These are phyloP conservation scores for Podila epicladia DNA, from an alignment of 192 early-diverging fungal genomes.

Conservation along the genomic window DNA sequence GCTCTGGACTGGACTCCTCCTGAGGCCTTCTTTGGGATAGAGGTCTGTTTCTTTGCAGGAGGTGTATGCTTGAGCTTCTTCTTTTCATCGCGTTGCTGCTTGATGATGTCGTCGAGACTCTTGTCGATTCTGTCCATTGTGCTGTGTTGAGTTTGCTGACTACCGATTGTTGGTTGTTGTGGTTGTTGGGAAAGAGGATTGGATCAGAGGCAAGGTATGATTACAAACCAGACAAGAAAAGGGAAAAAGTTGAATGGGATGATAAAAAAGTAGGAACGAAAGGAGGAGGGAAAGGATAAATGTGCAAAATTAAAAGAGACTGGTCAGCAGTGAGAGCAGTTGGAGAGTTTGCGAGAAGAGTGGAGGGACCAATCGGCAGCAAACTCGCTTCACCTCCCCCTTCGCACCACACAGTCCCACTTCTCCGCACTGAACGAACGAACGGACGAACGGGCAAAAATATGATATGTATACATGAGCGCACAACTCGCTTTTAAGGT, in stretches of 20 bases:
- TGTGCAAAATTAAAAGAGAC: too few relatives aligned
- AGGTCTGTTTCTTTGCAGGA: conserved; percentile 1
- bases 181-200: neutral
- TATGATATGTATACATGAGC: too few relatives aligned
- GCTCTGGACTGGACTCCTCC: conserved; percentile 13
- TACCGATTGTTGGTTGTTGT: neutral
- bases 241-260: neutral
- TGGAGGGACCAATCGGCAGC: too few relatives aligned
- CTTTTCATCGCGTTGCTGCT: conserved; percentile 21
- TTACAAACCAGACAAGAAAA: neutral
- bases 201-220: neutral
- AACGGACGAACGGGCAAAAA: too few relatives aligned
- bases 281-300: neutral
- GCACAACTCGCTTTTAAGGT: too few relatives aligned
- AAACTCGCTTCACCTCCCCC: too few relatives aligned
- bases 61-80: conserved; percentile 9
- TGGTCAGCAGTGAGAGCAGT: neutral
- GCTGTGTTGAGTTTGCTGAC: neutral
- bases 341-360: too few relatives aligned
- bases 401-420: too few relatives aligned
- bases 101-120: conserved; percentile 48
- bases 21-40: conserved; percentile 14
- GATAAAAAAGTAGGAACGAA: neutral
- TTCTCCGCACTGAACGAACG: too few relatives aligned
- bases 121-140: conserved; percentile 29